These are phyloP conservation scores for Phytophthora agathidicida DNA, from an alignment of 352 stramenopile genomes.

Conservation along the genomic window DNA sequence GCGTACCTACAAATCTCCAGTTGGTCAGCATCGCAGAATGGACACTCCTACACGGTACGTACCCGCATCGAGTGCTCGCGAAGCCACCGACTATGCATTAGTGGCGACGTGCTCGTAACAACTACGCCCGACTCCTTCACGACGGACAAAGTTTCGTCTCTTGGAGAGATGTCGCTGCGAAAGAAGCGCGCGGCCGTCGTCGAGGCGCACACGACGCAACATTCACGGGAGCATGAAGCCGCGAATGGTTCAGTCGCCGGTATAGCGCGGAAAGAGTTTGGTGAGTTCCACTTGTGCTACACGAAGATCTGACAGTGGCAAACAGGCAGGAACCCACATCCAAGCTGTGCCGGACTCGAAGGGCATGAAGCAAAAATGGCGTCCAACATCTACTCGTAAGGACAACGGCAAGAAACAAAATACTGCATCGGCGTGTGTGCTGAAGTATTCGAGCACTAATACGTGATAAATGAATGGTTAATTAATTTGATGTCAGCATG, in stretches of 20 bases:
- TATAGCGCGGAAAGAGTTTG: slow-evolving; percentile 33
- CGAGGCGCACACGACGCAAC: slow-evolving; percentile 23
- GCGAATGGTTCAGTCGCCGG: neutral
- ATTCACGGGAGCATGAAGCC: neutral
- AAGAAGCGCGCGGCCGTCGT: slow-evolving; percentile 48
- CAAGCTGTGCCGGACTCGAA: too few species aligned
- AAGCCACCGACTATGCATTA: slow-evolving; percentile 46
- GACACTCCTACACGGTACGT: slow-evolving; percentile 47
- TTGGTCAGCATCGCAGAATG: slow-evolving; percentile 36
- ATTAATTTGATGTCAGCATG: too few species aligned
- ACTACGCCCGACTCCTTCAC: slow-evolving; percentile 31
- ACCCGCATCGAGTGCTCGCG: slow-evolving; percentile 48
- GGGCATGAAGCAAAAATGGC: too few species aligned
- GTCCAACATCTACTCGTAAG: too few species aligned
- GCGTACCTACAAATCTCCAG: slow-evolving; percentile 58
- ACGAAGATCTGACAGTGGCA: slow-evolving; percentile 22
- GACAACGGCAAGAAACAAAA: too few species aligned
- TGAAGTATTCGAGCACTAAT: too few species aligned
- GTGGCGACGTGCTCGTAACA: slow-evolving; percentile 55
- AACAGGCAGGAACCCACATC: too few species aligned
- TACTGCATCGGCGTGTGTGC: too few species aligned
- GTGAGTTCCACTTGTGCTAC: slow-evolving; percentile 46
- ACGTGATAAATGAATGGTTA: too few species aligned
- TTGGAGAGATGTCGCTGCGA: slow-evolving; percentile 57
- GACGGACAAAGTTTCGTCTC: slow-evolving; percentile 44